Evolutionary conservation across 164 flowering plant genomes (phyloP).

Genomic region (Pachysandra terminalis): DNA sequence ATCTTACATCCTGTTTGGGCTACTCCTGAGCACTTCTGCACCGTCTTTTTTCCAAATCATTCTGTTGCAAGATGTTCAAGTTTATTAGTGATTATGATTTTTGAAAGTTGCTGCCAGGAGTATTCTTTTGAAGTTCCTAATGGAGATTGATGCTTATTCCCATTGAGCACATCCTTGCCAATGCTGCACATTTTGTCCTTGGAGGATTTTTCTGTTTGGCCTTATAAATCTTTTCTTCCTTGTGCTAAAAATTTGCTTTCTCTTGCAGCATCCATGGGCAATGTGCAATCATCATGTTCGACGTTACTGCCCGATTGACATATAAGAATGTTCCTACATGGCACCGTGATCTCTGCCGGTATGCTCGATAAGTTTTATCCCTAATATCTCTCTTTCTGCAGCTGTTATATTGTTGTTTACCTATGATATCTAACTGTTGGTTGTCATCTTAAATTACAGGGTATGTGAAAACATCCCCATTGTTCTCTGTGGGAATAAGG

Average conservation of each 20-base stretch:
- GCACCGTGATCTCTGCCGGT: slow-evolving; percentile 76
- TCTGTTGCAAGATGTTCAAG: no score
- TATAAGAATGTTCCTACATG: slow-evolving; percentile 76
- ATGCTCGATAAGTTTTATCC: not conserved
- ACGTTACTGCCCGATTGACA: slow-evolving; percentile 61
- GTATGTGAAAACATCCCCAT: slow-evolving; percentile 70
- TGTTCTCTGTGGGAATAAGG: slow-evolving; percentile 58
- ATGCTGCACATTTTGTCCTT: not conserved
- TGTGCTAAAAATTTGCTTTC: not conserved
- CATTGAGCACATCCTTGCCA: no score
- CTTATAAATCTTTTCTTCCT: no score
- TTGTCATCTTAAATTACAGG: slow-evolving; percentile 16
- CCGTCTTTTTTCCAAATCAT: no score
- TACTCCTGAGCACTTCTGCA: no score
- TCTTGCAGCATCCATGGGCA: slow-evolving; percentile 65
- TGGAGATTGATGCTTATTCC: no score
- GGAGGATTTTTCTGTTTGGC: not conserved
- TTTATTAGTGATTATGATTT: no score
- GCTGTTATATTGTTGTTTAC: not conserved
- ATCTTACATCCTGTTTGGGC: no score
- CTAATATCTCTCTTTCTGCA: not conserved
- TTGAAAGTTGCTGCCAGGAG: no score
- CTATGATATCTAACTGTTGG: no score
- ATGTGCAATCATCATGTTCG: slow-evolving; percentile 74
- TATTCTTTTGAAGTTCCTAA: no score